Base-by-base conservation (phyloP, 2,329 filamentous ascomycete genomes). In the Fonsecaea pedrosoi region DNA sequence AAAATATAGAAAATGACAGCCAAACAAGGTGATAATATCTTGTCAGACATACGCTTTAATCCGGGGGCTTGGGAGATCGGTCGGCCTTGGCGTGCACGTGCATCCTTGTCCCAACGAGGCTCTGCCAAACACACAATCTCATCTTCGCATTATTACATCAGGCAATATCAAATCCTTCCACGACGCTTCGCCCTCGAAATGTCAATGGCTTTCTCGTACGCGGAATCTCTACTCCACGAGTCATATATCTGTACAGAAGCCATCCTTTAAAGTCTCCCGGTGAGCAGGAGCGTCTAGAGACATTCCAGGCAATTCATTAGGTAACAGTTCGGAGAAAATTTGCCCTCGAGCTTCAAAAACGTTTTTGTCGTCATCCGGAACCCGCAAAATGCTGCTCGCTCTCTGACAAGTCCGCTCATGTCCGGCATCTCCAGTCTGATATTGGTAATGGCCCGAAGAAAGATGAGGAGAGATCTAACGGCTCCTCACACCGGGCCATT, bases 321-420 rank as follows among this genome's bases (percentile, higher is more conserved):
- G 61, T 63, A 63, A 63, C 38, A 56, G 10, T 58, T 62, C 58
- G 61, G 37, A 42, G 54, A 63, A 63, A 32, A 57, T 63, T 63
- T 63, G 18, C 15, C 30, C 42, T 21, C 38, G 3, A 7, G 40
- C 5, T 15, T 13, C n/a, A 7, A 38, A n/a, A 18, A 40, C 4
- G 8, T 3, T 45, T 38, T 35, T 63, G 12, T 45, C 61, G 61
- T 63, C 61, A 63, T 63, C 30, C 54, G n/a, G n/a, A 35, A 42
- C 10, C 8, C 13, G 18, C 4, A 18, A 15, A n/a, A 15, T 3
- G 38, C 38, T 42, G n/a, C 15, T 54, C 21, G 10, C 8, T 15
- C 54, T 35, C 12, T 30, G 13, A 34, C 38, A 48, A 13, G 48
- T 65, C 58, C 57, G 56, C 21, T 18, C 62, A 58, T 53, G 32